phyloP scores from a whole-genome alignment of 148 eudicot genomes.

The Camellia japonica region DNA sequence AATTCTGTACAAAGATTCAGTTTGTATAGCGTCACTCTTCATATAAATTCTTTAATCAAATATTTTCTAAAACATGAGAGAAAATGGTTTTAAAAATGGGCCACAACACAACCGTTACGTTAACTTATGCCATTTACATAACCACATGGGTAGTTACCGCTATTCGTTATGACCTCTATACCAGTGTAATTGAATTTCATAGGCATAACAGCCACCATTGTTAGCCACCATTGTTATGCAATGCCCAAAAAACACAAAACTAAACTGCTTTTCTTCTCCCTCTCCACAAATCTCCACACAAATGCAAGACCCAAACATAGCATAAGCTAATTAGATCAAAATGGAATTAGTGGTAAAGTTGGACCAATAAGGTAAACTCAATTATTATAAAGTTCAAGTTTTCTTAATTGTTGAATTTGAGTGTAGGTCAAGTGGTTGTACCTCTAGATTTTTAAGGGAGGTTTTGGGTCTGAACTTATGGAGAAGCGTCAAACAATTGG shows the following conservation, averaged over 20 bases:
- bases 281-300: neutral
- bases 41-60: neutral
- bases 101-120: too few relatives aligned
- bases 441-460: too few relatives aligned
- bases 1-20: neutral
- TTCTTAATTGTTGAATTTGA: neutral
- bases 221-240: too few relatives aligned
- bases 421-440: too few relatives aligned
- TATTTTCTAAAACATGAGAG: neutral
- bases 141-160: too few relatives aligned
- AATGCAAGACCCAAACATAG: neutral
- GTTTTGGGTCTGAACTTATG: too few relatives aligned
- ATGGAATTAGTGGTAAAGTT: neutral
- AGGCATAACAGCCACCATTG: too few relatives aligned
- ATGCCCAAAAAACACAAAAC: neutral
- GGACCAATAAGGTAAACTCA: neutral
- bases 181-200: too few relatives aligned
- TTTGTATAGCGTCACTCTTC: neutral
- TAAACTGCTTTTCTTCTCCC: neutral
- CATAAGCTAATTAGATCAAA: neutral
- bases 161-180: too few relatives aligned
- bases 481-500: too few relatives aligned
- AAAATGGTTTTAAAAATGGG: neutral
- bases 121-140: too few relatives aligned
- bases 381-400: neutral